Evolutionary conservation across 805 yeast genomes (phyloP).

Genomic region (Wickerhamomyces bovis): DNA sequence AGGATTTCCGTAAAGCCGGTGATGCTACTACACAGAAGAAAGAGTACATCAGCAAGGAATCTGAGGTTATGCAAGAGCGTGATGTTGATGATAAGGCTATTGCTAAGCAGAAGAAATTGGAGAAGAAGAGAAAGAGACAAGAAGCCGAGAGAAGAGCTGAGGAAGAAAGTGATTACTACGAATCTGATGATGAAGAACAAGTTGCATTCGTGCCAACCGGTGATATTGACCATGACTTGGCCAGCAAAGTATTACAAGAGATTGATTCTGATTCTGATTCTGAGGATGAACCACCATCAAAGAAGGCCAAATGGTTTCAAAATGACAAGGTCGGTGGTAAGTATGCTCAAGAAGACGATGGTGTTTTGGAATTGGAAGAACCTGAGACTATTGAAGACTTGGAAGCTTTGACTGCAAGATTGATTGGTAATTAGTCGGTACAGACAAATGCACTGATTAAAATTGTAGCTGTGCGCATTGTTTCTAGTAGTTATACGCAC

Average conservation of each 20-base stretch:
- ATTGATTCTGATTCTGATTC: conserved; percentile 19
- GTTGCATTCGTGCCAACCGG: conserved; percentile 17
- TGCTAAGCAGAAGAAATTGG: conserved; percentile 73
- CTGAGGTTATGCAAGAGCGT: conserved; percentile 58
- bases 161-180: conserved; percentile 6
- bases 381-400: conserved; percentile 91
- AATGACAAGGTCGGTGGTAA: conserved; percentile 28
- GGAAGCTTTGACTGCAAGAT: conserved; percentile 71
- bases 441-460: neutral
- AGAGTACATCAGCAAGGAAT: conserved; percentile 60
- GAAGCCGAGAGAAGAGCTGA: conserved; percentile 58
- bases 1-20: conserved; percentile 68
- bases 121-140: conserved; percentile 83
- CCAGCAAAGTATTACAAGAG: conserved; percentile 21
- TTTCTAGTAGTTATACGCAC: too few relatives aligned
- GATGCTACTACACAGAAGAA: conserved; percentile 64
- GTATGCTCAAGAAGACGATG: conserved; percentile 23
- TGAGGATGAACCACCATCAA: conserved; percentile 23
- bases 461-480: too few relatives aligned
- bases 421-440: conserved; percentile 20
- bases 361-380: conserved; percentile 69
- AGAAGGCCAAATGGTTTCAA: conserved; percentile 34
- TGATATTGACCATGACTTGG: conserved; percentile 38
- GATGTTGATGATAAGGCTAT: conserved; percentile 74
- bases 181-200: conserved; percentile 22